Evolutionary conservation across 163 green algal genomes (phyloP), one percentile per base, ranked within the genome.

Genomic region (Chlorella variabilis): DNA sequence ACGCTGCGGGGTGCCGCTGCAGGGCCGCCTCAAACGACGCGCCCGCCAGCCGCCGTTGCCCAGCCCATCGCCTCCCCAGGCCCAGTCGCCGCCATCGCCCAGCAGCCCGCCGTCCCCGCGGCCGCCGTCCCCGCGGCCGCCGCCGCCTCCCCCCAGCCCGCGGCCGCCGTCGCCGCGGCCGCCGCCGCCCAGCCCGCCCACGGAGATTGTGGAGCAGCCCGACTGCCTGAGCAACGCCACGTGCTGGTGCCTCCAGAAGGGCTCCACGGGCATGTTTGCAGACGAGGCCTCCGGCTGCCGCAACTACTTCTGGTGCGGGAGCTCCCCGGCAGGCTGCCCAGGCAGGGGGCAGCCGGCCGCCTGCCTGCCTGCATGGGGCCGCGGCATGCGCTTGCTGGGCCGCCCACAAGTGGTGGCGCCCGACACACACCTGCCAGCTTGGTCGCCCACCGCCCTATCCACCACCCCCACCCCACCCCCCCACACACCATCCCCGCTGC

Each of bases 241-340:
- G 0, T 78, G 71, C 71, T 78, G 27, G 34, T 78, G 71, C 54
- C 39, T 25, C 4, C n/a, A 45, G 33, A 67, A 67, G 33, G 49
- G 33, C 15, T 8, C 27, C 33, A 31, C 33, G 21, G 70, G 70
- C 48, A 77, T 77, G 70, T 77, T 77, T 77, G 70, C 70, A 13
- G 70, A 77, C 49, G 27, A 67, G 33, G 49, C 11, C 18, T 27
- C 48, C 6, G 70, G 70, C 48, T 77, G 70, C 33, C 1, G 18
- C 1, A 67, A 49, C 70, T 77, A 67, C 49, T 77, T 67, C 70
- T 77, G 70, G 70, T 77, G 42, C 62, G 2, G 36, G 3, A 41
- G 27, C 25, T n/a, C 6, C 18, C 29, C 18, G 31, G 33, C 8
- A 9, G 11, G 63, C 15, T 38, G 7, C 20, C 6, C 7, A 27